A percentile compares a stretch with the other conserved stretches of the same genome.
These are phyloP conservation scores for Ilex asprella DNA, from an alignment of 257 asterid species.

Conservation along the genomic window DNA sequence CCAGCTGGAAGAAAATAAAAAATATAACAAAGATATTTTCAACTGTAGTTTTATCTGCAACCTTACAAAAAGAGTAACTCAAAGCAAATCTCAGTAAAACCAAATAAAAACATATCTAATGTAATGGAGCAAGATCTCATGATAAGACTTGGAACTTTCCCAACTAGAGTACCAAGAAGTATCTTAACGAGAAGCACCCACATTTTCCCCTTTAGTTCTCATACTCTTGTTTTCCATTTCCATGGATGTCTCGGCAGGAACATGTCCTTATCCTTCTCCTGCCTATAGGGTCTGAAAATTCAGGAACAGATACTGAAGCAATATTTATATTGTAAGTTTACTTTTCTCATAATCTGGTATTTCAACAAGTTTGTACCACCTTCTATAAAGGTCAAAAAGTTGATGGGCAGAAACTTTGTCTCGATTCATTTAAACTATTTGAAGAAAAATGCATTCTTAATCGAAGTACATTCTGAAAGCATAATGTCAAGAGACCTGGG, in stretches of 20 bases:
- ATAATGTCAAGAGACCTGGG: no score
- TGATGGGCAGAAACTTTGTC: no score
- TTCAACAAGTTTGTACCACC: background rate
- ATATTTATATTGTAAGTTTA: background rate
- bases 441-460: no score
- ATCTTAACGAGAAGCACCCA: slow-evolving; percentile 8
- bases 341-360: background rate
- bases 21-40: no score
- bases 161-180: slow-evolving; percentile 14
- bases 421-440: no score
- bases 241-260: slow-evolving; percentile 25
- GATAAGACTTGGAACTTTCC: slow-evolving; percentile 46
- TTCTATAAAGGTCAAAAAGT: no score
- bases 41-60: no score
- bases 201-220: slow-evolving; percentile 23
- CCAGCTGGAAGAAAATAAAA: no score
- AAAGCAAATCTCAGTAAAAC: background rate
- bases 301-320: background rate
- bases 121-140: slow-evolving; percentile 14
- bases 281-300: slow-evolving; percentile 27
- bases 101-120: slow-evolving; percentile 3
- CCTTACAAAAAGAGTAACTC: no score
- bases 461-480: no score
- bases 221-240: slow-evolving; percentile 25
- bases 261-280: slow-evolving; percentile 40